These are phyloP conservation scores for Cutaneotrichosporon cavernicola DNA, from an alignment of 1,284 basidiomycete species.

Conservation along the genomic window DNA sequence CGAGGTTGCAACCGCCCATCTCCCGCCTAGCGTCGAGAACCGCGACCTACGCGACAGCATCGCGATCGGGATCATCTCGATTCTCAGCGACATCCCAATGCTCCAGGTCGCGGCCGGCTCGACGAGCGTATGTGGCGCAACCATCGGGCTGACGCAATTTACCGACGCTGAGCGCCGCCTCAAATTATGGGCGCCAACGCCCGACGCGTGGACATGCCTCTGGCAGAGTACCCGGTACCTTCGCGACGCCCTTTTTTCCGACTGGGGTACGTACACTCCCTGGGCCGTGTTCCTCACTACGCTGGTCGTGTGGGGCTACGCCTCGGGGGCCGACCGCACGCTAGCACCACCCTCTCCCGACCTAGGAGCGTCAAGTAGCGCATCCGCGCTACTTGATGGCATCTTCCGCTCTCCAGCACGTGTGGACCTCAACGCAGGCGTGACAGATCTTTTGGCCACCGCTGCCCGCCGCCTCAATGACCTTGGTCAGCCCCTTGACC, in stretches of 20 bases:
- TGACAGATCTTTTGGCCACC: conserved; percentile 26
- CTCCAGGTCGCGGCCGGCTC: conserved; percentile 44
- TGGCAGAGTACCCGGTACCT: conserved; percentile 48
- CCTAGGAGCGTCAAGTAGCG: conserved; percentile 9
- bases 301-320: conserved; percentile 39
- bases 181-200: conserved; percentile 40
- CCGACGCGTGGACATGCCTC: conserved; percentile 47
- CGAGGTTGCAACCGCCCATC: conserved; percentile 29
- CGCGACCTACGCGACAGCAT: conserved; percentile 43
- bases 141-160: conserved; percentile 38
- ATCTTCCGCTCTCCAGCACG: conserved; percentile 24
- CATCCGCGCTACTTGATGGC: conserved; percentile 24
- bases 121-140: conserved; percentile 36
- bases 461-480: conserved; percentile 25
- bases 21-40: conserved; percentile 31
- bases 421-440: conserved; percentile 20
- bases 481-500: conserved; percentile 19
- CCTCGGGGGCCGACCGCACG: conserved; percentile 16
- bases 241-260: conserved; percentile 34
- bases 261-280: conserved; percentile 44
- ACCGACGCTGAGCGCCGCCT: conserved; percentile 39
- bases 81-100: conserved; percentile 48
- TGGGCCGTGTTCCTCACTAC: conserved; percentile 45
- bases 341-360: conserved; percentile 8
- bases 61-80: conserved; percentile 43